phyloP scores from a whole-genome alignment of 1,284 basidiomycete species.

The Ganoderma boninense region DNA sequence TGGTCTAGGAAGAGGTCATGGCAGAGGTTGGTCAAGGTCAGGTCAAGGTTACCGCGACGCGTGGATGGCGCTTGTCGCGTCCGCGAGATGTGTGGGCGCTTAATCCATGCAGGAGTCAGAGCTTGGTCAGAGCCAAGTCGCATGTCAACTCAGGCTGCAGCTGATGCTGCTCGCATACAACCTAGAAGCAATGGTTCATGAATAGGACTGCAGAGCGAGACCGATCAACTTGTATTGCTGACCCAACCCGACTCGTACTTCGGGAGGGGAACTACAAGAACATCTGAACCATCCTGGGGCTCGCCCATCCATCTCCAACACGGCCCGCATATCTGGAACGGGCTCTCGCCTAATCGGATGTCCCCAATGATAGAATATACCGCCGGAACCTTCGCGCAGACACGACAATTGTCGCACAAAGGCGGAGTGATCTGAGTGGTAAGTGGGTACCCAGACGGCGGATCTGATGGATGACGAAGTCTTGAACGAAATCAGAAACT shows the following conservation, averaged over 20 bases:
- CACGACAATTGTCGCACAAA: conserved; percentile 69
- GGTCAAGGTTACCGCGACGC: conserved; percentile 5
- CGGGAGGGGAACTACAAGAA: conserved; percentile 62
- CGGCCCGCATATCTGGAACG: conserved; percentile 71
- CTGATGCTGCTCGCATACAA: background rate
- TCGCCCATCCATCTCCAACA: conserved; percentile 79
- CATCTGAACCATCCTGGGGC: conserved; percentile 46
- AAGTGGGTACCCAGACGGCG: conserved; percentile 65
- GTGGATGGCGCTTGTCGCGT: background rate
- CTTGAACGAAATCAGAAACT: conserved; percentile 45
- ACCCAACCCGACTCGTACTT: conserved; percentile 50
- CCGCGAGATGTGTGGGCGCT: background rate
- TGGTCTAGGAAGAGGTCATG: background rate
- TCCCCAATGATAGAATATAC: conserved; percentile 72
- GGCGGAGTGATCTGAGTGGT: conserved; percentile 69
- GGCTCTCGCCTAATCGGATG: conserved; percentile 77
- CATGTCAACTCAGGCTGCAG: background rate
- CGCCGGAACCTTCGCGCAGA: conserved; percentile 75
- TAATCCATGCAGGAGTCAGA: background rate
- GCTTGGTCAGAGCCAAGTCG: too few species aligned
- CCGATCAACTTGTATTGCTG: background rate
- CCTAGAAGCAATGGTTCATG: background rate
- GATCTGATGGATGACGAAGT: conserved; percentile 64
- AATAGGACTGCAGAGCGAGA: background rate
- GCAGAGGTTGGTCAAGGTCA: conserved; percentile 4